Evolutionary conservation across 257 asterid genomes (phyloP).

Genomic region (Solanum pinnatisectum): DNA sequence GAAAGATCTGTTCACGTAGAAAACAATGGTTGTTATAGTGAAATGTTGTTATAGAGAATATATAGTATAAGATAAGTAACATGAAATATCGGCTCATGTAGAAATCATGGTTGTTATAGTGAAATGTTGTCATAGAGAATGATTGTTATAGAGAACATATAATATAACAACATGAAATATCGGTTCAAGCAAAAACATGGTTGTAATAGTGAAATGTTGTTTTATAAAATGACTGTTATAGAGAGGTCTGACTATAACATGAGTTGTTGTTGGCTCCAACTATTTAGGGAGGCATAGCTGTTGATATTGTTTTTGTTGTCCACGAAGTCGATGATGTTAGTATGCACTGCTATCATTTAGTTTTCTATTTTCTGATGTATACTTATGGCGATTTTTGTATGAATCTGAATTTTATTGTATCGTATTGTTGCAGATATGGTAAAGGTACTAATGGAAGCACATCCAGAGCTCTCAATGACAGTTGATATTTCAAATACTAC

Average conservation of each 20-base stretch:
- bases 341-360: neutral
- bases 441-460: slow-evolving; percentile 34
- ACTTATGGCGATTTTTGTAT: neutral
- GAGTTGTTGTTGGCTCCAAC: neutral
- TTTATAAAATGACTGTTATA: neutral
- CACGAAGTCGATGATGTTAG: neutral
- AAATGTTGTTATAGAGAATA: neutral
- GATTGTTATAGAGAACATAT: neutral
- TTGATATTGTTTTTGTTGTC: too few species aligned
- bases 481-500: slow-evolving; percentile 34
- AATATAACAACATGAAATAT: neutral
- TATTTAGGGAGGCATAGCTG: too few species aligned
- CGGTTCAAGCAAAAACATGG: neutral
- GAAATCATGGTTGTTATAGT: neutral
- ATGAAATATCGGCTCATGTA: neutral
- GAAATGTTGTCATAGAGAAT: neutral
- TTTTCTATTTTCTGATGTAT: neutral
- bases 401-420: neutral
- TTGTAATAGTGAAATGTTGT: neutral
- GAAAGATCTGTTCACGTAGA: neutral
- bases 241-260: neutral
- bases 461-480: slow-evolving; percentile 41
- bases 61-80: neutral
- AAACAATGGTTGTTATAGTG: neutral
- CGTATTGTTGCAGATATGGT: slow-evolving; percentile 18